phyloP scores from a whole-genome alignment of 2,329 filamentous ascomycete genomes.

The Orbilia blumenaviensis region DNA sequence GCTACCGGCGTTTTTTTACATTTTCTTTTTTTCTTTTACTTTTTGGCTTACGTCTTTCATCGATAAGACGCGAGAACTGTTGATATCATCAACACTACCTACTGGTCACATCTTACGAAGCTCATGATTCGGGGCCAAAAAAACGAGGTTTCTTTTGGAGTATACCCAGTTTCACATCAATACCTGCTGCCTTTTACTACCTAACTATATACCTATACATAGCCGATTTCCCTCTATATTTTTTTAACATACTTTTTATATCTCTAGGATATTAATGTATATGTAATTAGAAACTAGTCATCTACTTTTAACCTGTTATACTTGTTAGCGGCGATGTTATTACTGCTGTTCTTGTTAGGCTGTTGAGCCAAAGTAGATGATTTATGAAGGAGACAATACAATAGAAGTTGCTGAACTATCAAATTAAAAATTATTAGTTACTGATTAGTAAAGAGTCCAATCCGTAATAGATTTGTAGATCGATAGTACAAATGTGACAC shows the following conservation, averaged over 20 bases:
- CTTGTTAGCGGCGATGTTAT: conserved; percentile 7
- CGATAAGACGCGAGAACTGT: too few relatives aligned
- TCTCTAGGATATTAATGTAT: neutral
- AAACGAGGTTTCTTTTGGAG: conserved; percentile 4
- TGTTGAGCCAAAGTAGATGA: too few relatives aligned
- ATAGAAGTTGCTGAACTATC: neutral
- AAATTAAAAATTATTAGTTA: too few relatives aligned
- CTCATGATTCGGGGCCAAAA: conserved; percentile 21
- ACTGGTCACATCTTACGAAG: conserved; percentile 28
- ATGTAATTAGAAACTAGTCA: neutral
- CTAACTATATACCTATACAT: neutral
- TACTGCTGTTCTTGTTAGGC: neutral
- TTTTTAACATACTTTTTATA: neutral
- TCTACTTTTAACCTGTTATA: neutral
- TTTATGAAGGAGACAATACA: conserved; percentile 11
- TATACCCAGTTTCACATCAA: neutral
- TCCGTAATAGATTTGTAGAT: too few relatives aligned
- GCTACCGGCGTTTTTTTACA: conserved; percentile 31
- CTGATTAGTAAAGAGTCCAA: too few relatives aligned
- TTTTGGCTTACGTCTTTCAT: too few relatives aligned
- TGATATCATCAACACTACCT: neutral
- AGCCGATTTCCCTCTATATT: neutral
- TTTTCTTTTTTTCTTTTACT: too few relatives aligned
- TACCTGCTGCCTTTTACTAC: neutral
- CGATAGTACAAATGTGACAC: too few relatives aligned